Percentiles rank a stretch among this genome's conserved stretches.
phyloP scores from a whole-genome alignment of 169 alveolate genomes.

The Babesia gibsoni region DNA sequence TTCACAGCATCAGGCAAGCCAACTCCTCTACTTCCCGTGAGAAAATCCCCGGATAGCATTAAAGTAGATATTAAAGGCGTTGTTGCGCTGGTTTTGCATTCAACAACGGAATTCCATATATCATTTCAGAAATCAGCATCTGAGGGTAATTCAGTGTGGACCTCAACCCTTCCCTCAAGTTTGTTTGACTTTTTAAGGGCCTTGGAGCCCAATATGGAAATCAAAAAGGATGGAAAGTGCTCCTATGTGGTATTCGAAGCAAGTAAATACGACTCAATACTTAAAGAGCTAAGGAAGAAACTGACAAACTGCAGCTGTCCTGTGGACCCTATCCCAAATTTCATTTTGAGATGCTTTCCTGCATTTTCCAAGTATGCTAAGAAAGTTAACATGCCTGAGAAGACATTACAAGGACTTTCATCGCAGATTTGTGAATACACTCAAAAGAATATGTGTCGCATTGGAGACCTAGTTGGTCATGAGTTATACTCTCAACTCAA shows the following conservation, averaged over 20 bases:
- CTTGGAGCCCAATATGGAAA: constrained; percentile 34
- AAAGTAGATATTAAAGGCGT: constrained; percentile 26
- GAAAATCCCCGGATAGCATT: neutral
- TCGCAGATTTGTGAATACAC: constrained; percentile 59
- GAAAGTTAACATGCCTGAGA: constrained; percentile 56
- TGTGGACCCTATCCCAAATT: constrained; percentile 70
- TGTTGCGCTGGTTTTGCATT: constrained; percentile 50
- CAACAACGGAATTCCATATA: constrained; percentile 35
- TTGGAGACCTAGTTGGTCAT: constrained; percentile 60
- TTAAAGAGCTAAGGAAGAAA: constrained; percentile 32
- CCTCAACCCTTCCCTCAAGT: constrained; percentile 3
- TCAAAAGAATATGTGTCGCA: constrained; percentile 33
- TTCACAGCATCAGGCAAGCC: too few species aligned
- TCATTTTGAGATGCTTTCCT: constrained; percentile 64
- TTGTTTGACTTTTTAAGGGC: constrained; percentile 21
- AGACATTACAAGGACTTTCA: constrained; percentile 53
- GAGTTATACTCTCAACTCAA: constrained; percentile 69
- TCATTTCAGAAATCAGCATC: neutral
- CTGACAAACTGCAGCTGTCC: constrained; percentile 37
- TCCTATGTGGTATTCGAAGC: constrained; percentile 60
- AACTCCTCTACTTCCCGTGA: too few species aligned
- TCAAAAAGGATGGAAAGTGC: constrained; percentile 29
- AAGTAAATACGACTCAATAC: constrained; percentile 58
- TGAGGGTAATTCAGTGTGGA: constrained; percentile 16
- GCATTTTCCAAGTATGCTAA: constrained; percentile 51